phyloP scores from a whole-genome alignment of 73 alveolate species.

The Tetrahymena malaccensis region DNA sequence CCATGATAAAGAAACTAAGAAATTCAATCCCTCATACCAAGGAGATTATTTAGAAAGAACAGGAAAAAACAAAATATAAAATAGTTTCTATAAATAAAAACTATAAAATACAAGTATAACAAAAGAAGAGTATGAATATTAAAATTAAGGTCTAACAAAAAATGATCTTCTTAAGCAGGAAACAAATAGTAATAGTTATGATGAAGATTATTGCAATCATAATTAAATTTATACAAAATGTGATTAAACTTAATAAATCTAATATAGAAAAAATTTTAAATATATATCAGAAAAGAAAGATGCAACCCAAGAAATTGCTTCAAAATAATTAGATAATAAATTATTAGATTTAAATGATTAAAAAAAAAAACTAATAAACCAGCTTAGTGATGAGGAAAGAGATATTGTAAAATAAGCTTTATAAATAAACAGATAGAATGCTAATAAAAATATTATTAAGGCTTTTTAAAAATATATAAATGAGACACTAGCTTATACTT shows the following conservation, averaged over 20 bases:
- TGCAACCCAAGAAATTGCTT: neutral
- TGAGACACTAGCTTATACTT: neutral
- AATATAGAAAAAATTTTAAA: too few relatives aligned
- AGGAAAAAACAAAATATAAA: too few relatives aligned
- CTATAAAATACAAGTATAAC: too few relatives aligned
- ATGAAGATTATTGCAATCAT: too few relatives aligned
- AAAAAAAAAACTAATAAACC: neutral
- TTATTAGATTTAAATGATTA: neutral
- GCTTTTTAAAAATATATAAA: neutral
- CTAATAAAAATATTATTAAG: neutral
- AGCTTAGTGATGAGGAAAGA: neutral
- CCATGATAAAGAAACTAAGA: too few relatives aligned
- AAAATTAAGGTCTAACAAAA: too few relatives aligned
- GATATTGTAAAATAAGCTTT: neutral
- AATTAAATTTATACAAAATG: too few relatives aligned
- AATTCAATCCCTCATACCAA: too few relatives aligned
- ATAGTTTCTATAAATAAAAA: too few relatives aligned
- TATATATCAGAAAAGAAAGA: neutral
- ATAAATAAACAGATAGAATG: neutral
- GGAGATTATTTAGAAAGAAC: too few relatives aligned
- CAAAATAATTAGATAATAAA: neutral
- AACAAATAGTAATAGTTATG: neutral
- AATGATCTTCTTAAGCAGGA: neutral
- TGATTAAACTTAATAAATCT: too few relatives aligned
- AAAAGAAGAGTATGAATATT: neutral